Evolutionary conservation across 257 asterid genomes (phyloP), one percentile per base, ranked within the genome.

Genomic region (Lavandula angustifolia): DNA sequence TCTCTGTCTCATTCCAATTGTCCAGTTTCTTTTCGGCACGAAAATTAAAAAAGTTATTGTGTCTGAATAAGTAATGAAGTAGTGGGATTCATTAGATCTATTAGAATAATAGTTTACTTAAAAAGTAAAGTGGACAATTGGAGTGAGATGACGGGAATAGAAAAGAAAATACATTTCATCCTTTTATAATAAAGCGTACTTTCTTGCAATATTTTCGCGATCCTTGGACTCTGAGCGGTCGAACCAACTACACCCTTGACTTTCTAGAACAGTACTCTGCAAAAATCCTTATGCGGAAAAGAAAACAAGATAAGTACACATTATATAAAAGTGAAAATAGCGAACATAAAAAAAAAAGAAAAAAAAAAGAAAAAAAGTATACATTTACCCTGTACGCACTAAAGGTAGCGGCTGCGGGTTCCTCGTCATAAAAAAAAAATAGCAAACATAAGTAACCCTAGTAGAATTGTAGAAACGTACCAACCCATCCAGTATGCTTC

Each of bases 401-500:
- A n/a, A n/a, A n/a, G n/a, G n/a, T n/a, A n/a, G n/a, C n/a, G n/a
- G n/a, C n/a, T n/a, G 31, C 50, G 29, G 51, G 38, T 70, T 56
- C 58, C 61, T 65, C 22, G 62, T 37, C 34, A 66, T 7, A 17
- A 52, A 14, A 50, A 38, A 65, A 44, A 60, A 10, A 16, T 27
- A 67, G 13, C 7, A 60, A 53, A 70, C n/a, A n/a, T n/a, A n/a
- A n/a, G n/a, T n/a, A n/a, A n/a, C n/a, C n/a, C n/a, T n/a, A n/a
- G n/a, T n/a, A n/a, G 55, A 32, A 11, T 56, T 40, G 59, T 51
- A 74, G 52, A 71, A 38, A 73, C 99, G 76, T 77, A 94, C 99
- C 99, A 50, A 94, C 99, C 99, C 99, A 94, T 27, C 99, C 99
- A 54, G 99, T 98, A 90, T 94, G 99, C 82, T 94, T 94, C 85